Conservation (phyloP, 2,329 filamentous ascomycete species). For the Fusarium neocosmosporiellum region DNA sequence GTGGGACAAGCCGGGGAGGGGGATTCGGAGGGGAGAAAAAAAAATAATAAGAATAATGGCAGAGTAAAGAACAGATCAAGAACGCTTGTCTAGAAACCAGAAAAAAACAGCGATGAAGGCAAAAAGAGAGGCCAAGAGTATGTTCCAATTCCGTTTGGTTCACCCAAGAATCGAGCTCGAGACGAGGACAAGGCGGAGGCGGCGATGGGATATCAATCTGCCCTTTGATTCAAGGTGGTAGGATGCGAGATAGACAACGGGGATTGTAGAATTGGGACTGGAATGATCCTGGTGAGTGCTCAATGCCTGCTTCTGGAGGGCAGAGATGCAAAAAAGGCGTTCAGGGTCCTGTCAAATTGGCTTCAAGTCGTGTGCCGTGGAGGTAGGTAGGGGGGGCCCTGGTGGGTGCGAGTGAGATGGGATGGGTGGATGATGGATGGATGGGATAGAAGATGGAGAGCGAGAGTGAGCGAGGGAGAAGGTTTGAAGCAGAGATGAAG, state of each 20-base stretch:
- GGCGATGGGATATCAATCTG: conserved; percentile 10
- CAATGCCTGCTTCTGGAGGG: conserved; percentile 1
- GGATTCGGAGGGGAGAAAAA: conserved; percentile 16
- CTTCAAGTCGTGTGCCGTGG: conserved; percentile 19
- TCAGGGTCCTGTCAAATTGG: conserved; percentile 25
- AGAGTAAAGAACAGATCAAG: conserved; percentile 30
- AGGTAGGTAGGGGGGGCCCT: neutral
- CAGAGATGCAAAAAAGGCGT: conserved; percentile 2
- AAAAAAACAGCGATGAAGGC: conserved; percentile 26
- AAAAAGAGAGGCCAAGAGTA: conserved; percentile 17
- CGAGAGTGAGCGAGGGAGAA: conserved; percentile 4
- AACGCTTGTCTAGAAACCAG: conserved; percentile 40
- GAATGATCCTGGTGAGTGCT: conserved; percentile 21
- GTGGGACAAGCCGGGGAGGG: neutral
- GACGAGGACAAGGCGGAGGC: neutral
- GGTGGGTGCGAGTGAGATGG: neutral
- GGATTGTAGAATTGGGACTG: conserved; percentile 24
- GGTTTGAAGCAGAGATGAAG: conserved; percentile 28
- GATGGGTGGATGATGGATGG: conserved; percentile 8
- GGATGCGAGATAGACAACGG: conserved; percentile 16
- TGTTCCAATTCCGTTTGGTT: conserved; percentile 26
- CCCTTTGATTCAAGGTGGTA: conserved; percentile 6
- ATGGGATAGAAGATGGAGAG: conserved; percentile 6
- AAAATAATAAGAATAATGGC: conserved; percentile 18
- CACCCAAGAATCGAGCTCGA: conserved; percentile 28